Evolutionary conservation across 345 rosid species (phyloP).

Genomic region (Pelargonium nanum): DNA sequence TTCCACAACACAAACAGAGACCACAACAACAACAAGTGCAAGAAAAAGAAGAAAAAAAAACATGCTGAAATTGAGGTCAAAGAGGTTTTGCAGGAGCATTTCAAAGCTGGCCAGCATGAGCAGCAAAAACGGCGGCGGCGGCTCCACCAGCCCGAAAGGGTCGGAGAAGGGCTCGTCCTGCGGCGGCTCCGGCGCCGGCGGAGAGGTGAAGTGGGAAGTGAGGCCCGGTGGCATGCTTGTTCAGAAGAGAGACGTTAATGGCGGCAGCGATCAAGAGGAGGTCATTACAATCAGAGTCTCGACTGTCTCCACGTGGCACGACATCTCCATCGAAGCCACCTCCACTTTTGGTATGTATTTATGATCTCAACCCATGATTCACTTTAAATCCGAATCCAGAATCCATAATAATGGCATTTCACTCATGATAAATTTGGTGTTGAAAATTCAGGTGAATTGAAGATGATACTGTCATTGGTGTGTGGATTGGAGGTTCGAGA

Average conservation of each 20-base stretch:
- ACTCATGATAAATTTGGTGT: not conserved
- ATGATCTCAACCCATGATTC: not conserved
- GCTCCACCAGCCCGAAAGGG: conserved; percentile 12
- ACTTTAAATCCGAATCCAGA: not conserved
- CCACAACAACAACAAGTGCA: not conserved
- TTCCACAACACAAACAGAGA: not conserved
- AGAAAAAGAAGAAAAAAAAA: too few relatives aligned
- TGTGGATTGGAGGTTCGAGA: conserved; percentile 66
- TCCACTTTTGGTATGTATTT: conserved; percentile 63
- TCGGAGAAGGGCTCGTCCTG: conserved; percentile 12
- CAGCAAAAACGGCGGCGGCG: conserved; percentile 21
- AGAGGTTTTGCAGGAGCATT: conserved; percentile 47
- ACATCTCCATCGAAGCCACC: conserved; percentile 67
- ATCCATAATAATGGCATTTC: too few relatives aligned
- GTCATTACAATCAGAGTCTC: conserved; percentile 60
- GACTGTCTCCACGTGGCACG: conserved; percentile 51
- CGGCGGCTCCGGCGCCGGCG: conserved; percentile 3
- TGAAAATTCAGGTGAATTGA: conserved; percentile 53
- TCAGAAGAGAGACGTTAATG: conserved; percentile 53
- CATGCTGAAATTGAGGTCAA: conserved; percentile 65
- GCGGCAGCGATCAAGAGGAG: conserved; percentile 23
- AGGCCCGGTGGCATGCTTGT: conserved; percentile 94
- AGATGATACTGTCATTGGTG: conserved; percentile 61
- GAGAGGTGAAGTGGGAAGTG: conserved; percentile 75
- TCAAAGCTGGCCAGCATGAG: conserved; percentile 48